These are phyloP conservation scores for Globisporangium abappressorium DNA, from an alignment of 352 stramenopile species.

Conservation along the genomic window DNA sequence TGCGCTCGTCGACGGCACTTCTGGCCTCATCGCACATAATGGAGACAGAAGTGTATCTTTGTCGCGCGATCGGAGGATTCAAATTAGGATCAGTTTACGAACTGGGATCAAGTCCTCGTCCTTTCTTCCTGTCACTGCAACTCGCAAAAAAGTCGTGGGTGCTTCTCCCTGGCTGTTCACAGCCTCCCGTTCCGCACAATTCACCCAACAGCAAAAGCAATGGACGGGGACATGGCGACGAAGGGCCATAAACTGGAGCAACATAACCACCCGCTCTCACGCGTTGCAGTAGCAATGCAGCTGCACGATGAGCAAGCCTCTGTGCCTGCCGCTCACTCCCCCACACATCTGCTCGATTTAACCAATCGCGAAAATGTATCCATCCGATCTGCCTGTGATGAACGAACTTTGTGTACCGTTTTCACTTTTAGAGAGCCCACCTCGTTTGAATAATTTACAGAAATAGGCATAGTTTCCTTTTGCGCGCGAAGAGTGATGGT, in stretches of 20 bases:
- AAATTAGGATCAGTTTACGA: neutral
- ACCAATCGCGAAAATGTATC: neutral
- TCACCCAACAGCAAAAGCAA: too few relatives aligned
- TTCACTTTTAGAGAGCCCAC: neutral
- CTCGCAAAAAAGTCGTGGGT: neutral
- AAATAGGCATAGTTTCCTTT: neutral
- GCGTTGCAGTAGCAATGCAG: neutral
- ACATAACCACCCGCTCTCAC: neutral
- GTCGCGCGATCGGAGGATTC: neutral
- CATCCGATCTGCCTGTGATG: neutral
- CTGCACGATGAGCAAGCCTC: neutral
- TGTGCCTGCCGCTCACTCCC: neutral
- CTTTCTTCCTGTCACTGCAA: neutral
- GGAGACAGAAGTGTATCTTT: constrained; percentile 1
- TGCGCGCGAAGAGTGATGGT: constrained; percentile 12
- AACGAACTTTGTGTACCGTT: neutral
- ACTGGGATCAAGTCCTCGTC: neutral
- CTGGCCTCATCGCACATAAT: neutral
- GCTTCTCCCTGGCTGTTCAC: neutral
- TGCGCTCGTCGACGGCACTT: neutral
- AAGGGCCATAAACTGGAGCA: too few relatives aligned
- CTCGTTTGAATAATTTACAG: neutral
- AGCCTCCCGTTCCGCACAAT: too few relatives aligned
- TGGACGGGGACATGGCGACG: too few relatives aligned
- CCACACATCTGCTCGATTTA: neutral